Conservation (phyloP, 2,329 filamentous ascomycete species). For the Tolypocladium ophioglossoides region DNA sequence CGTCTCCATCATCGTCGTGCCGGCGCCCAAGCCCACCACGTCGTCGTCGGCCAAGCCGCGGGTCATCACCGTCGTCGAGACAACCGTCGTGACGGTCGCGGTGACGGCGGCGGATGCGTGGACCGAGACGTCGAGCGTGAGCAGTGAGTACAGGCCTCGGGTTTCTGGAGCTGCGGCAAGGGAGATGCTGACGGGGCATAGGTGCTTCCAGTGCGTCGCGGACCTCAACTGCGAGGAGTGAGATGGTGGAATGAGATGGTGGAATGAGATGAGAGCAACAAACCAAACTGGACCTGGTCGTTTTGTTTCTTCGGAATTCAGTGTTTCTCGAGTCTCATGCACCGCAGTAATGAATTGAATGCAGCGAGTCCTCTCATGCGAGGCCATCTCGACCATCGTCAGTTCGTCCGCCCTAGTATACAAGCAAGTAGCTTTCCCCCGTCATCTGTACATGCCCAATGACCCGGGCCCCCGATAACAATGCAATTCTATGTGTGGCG, state of each 20-base stretch:
- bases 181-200: neutral
- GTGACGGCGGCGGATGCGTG: neutral
- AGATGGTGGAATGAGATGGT: too few species aligned
- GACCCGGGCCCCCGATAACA: neutral
- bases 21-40: neutral
- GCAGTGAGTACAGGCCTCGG: too few species aligned
- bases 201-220: constrained; percentile 1
- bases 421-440: neutral
- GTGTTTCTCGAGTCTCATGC: neutral
- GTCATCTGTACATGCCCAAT: neutral
- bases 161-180: too few species aligned
- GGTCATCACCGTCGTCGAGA: constrained; percentile 2
- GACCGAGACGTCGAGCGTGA: neutral
- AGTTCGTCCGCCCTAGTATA: constrained; percentile 7
- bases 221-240: too few species aligned
- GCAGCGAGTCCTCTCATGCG: neutral
- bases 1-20: constrained; percentile 2
- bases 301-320: neutral
- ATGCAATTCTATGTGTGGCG: neutral
- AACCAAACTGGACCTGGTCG: too few species aligned
- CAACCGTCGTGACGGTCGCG: constrained; percentile 1
- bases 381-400: constrained; percentile 2
- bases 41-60: neutral
- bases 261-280: too few species aligned
- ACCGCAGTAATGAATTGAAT: neutral